A percentile compares a stretch with the other conserved stretches of the same genome.
These are phyloP conservation scores for Torulaspora franciscae DNA, from an alignment of 805 yeast genomes.

Conservation along the genomic window DNA sequence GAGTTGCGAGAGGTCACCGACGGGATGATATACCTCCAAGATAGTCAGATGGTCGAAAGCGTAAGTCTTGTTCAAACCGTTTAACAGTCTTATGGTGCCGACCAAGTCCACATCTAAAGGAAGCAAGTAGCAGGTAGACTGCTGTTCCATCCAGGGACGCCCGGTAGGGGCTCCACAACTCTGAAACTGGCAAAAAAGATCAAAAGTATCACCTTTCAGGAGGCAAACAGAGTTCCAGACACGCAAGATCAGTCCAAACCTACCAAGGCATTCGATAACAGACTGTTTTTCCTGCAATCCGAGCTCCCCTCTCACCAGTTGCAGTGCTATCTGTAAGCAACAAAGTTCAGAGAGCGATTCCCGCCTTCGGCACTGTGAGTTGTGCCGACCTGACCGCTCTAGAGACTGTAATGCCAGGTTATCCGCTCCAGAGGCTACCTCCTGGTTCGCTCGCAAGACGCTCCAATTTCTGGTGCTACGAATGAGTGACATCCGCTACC, in stretches of 20 bases:
- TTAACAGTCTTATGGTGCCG: slow-evolving; percentile 7
- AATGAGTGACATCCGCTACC: background rate
- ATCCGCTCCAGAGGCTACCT: background rate
- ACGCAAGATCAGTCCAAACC: background rate
- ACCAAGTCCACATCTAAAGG: background rate
- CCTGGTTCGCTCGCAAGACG: background rate
- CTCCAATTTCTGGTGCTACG: background rate
- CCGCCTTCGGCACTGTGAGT: background rate
- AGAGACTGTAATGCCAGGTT: background rate
- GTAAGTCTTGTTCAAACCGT: background rate
- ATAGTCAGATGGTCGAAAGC: slow-evolving; percentile 5
- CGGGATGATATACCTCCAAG: slow-evolving; percentile 2
- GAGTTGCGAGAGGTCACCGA: slow-evolving; percentile 3
- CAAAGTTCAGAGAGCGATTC: background rate
- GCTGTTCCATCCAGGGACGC: background rate
- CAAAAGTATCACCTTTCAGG: slow-evolving; percentile 3
- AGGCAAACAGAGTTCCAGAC: slow-evolving; percentile 4
- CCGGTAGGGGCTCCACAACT: background rate
- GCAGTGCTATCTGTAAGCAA: slow-evolving; percentile 1
- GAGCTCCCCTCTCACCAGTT: background rate
- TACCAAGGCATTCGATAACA: background rate
- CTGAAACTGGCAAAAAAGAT: background rate
- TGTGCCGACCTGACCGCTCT: background rate
- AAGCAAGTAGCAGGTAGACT: background rate
- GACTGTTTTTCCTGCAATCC: background rate